These are phyloP conservation scores for Bryoglossum gracile DNA, from an alignment of 495 filamentous ascomycete genomes.

Conservation along the genomic window DNA sequence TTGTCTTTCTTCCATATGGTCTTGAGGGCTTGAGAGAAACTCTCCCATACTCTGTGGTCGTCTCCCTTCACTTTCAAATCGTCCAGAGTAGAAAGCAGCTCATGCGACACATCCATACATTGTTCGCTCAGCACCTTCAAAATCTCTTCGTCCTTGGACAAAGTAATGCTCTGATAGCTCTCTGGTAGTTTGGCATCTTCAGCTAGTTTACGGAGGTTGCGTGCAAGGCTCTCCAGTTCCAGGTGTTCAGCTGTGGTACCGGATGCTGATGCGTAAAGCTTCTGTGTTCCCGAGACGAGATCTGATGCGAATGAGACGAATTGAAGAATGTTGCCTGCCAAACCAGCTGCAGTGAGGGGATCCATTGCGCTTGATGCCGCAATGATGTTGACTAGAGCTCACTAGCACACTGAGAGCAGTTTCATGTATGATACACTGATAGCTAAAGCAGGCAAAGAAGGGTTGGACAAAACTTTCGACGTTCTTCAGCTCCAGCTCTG, in stretches of 20 bases:
- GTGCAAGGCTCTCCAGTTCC: background rate
- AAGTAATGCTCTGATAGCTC: background rate
- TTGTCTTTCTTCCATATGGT: background rate
- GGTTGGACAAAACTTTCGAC: no score
- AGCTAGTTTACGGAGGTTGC: background rate
- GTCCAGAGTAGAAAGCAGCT: background rate
- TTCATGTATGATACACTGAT: no score
- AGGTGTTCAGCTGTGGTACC: background rate
- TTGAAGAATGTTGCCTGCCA: conserved; percentile 5
- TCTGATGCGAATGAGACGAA: background rate
- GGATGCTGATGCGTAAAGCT: background rate
- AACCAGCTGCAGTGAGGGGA: background rate
- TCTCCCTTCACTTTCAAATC: background rate
- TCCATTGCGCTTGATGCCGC: no score
- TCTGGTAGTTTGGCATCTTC: background rate
- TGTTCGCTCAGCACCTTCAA: background rate
- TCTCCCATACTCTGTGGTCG: background rate
- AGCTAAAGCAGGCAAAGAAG: no score
- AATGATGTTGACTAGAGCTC: no score
- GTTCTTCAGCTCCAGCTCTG: no score
- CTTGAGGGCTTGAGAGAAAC: background rate
- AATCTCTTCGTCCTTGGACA: background rate
- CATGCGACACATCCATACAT: background rate
- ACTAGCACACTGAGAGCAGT: no score
- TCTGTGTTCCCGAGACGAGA: no score